Evolutionary conservation across 345 rosid species (phyloP).

Genomic region (Excoecaria cochinchinensis): DNA sequence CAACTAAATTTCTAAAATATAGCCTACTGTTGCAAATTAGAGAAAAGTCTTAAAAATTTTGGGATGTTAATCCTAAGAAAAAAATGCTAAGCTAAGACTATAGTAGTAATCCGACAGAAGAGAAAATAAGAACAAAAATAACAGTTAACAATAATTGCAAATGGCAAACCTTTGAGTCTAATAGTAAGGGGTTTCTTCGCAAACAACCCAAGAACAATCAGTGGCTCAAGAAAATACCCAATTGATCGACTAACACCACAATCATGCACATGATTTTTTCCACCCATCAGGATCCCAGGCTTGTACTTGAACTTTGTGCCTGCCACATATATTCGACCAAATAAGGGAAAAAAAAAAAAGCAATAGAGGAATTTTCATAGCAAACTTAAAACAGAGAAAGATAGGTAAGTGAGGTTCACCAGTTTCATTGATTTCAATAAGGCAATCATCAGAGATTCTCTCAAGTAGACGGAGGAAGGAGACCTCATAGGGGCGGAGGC

Average conservation of each 20-base stretch:
- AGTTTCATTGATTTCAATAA: slow-evolving; percentile 68
- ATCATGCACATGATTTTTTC: slow-evolving; percentile 43
- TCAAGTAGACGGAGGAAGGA: slow-evolving; percentile 82
- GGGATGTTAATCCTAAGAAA: not conserved
- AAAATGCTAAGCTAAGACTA: not conserved
- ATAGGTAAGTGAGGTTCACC: slow-evolving; percentile 34
- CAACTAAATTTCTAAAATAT: not conserved
- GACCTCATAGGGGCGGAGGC: slow-evolving; percentile 75
- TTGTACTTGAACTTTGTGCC: slow-evolving; percentile 69
- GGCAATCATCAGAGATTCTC: slow-evolving; percentile 63
- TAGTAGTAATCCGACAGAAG: not conserved
- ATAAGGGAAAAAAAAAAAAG: not conserved
- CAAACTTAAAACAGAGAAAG: not conserved
- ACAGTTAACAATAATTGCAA: not conserved
- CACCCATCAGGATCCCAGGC: slow-evolving; percentile 46
- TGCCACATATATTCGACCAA: slow-evolving; percentile 21
- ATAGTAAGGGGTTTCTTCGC: slow-evolving; percentile 62
- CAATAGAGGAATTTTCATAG: not conserved
- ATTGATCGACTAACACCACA: slow-evolving; percentile 75
- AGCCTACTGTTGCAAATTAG: not conserved
- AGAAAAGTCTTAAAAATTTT: not conserved
- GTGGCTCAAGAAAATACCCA: slow-evolving; percentile 84
- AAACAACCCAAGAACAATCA: slow-evolving; percentile 73
- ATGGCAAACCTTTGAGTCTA: slow-evolving; percentile 62
- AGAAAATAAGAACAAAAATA: not conserved